Base-by-base conservation (phyloP, 1,284 basidiomycete species). In the Coniophora puteana region DNA sequence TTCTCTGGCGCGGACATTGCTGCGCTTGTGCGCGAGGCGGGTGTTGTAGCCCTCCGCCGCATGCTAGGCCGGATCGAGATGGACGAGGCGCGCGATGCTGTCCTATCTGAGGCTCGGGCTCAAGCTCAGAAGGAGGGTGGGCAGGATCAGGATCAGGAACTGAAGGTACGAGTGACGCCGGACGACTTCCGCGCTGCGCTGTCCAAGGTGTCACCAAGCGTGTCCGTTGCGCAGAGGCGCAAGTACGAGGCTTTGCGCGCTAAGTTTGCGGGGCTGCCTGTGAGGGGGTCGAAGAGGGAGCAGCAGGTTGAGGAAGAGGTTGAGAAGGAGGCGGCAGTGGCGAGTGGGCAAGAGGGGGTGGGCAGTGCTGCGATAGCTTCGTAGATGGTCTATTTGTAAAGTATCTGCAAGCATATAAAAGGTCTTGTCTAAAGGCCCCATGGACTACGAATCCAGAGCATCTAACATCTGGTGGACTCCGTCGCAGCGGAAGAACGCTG, bases 1-100 rank as follows among this genome's bases (percentile, higher is more conserved):
- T 93, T 91, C 60, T 90, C 84, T 50, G 93, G 93, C 4, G 93
- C 93, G 1, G 93, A 96, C 63, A 67, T 96, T 4, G 88, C 89
- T 1, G 81, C 91, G 1, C 65, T 95, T 24, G 88, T 94, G 4
- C 69, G 93, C 29, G 93, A 99, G 62, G 93, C 95, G 1, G 93
- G 91, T 0, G 91, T 95, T 2, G 68, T 77, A 13, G 93, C 95
- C 0, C 66, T 99, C 24, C 73, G 80, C 36, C 74, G 85, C 1
- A 78, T 83, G 4, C 62, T 93, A 25, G 84, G 86, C 16, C 64
- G 70, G 18, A 65, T 90, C 27, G 74, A 59, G 35, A 43, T 45
- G 27, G 70, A 85, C 39, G 71, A 76, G 45, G 70, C 81, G 54
- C 77, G 76, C 8, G 58, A 54, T 6, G 57, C 40, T 12, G 41